Conservation (phyloP, 805 yeast species). For the Zygotorulaspora chibaensis region DNA sequence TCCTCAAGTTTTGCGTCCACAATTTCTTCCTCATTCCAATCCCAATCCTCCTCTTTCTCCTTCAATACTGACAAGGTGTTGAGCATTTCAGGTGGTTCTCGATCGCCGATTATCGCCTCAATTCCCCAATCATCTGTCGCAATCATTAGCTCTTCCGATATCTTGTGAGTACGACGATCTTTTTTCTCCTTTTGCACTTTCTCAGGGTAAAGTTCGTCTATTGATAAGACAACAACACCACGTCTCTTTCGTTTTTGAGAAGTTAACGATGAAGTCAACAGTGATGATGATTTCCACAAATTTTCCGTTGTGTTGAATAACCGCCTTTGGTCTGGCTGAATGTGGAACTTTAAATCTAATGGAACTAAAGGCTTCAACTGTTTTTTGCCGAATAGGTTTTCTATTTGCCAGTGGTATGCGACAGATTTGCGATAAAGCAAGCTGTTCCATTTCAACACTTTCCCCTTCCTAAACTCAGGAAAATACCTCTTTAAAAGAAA, state of each 20-base stretch:
- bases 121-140: constrained; percentile 81
- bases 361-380: constrained; percentile 42
- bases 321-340: constrained; percentile 50
- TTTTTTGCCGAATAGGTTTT: constrained; percentile 30
- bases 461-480: constrained; percentile 49
- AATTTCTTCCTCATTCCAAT: constrained; percentile 54
- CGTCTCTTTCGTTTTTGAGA: constrained; percentile 10
- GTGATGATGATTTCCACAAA: constrained; percentile 6
- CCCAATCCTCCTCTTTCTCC: constrained; percentile 32
- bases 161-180: constrained; percentile 23
- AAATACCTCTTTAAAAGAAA: constrained; percentile 45
- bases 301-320: constrained; percentile 37
- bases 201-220: constrained; percentile 27
- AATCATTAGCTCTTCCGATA: constrained; percentile 53
- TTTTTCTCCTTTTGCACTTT: constrained; percentile 20
- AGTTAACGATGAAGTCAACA: neutral
- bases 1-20: constrained; percentile 58
- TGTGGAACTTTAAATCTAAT: constrained; percentile 46
- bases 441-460: constrained; percentile 52
- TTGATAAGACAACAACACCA: constrained; percentile 21
- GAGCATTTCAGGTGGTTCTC: constrained; percentile 2
- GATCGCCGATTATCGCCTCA: constrained; percentile 51
- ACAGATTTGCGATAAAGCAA: constrained; percentile 47
- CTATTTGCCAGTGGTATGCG: constrained; percentile 45
- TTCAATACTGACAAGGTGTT: constrained; percentile 11